Evolutionary conservation across 257 asterid species (phyloP).

Genomic region (Jaltomata sinuosa): DNA sequence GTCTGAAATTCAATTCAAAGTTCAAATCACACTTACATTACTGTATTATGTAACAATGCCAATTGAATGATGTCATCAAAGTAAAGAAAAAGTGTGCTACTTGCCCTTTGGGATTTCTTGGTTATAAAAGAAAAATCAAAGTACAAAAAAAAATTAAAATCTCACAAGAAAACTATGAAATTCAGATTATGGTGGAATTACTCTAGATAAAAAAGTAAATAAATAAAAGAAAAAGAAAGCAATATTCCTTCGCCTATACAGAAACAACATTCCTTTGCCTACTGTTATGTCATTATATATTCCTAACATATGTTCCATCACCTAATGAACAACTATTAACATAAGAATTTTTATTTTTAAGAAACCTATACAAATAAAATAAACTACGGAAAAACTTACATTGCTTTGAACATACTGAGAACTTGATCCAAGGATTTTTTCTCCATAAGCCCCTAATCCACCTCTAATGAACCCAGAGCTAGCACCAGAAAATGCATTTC

Average conservation of each 20-base stretch:
- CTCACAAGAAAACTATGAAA: background rate
- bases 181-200: background rate
- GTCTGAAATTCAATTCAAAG: background rate
- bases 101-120: background rate
- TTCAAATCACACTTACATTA: background rate
- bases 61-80: background rate
- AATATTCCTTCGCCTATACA: background rate
- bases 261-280: background rate
- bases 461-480: slow-evolving; percentile 2
- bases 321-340: background rate
- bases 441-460: slow-evolving; percentile 9
- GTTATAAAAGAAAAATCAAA: background rate
- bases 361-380: background rate
- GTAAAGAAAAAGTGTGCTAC: background rate
- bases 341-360: background rate
- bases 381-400: background rate
- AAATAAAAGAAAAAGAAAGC: background rate
- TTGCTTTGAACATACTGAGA: slow-evolving; percentile 11
- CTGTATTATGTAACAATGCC: background rate
- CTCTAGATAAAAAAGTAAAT: background rate
- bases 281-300: background rate
- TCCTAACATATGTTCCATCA: background rate
- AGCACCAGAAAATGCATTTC: slow-evolving; percentile 8
- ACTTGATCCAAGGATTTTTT: slow-evolving; percentile 11
- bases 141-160: background rate